Percentiles rank a stretch among this genome's conserved stretches.
These are phyloP conservation scores for Colletotrichum sp. DNA, from an alignment of 2,329 filamentous ascomycete genomes.

Conservation along the genomic window DNA sequence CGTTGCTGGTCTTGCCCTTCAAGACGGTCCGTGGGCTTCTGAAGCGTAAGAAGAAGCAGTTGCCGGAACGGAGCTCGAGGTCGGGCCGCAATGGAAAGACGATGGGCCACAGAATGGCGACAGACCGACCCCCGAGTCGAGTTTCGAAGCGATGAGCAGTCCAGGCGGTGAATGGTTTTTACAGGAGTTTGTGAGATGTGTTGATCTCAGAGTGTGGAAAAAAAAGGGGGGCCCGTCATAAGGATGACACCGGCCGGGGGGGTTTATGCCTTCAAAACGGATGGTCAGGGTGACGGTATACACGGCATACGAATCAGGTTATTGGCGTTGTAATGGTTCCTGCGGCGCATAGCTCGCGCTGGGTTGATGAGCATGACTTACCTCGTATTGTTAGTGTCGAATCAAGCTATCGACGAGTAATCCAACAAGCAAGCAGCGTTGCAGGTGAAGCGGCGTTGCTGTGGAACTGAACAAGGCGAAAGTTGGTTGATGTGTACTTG, in stretches of 20 bases:
- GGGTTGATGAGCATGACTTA: neutral
- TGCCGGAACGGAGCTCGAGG: conserved; percentile 27
- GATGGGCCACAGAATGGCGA: conserved; percentile 34
- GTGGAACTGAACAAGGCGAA: neutral
- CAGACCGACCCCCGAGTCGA: conserved; percentile 39
- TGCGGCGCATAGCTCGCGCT: neutral
- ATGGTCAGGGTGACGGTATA: neutral
- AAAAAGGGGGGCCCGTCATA: neutral
- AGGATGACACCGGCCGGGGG: neutral
- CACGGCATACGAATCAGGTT: neutral
- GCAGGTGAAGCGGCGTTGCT: neutral
- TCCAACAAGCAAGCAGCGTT: neutral
- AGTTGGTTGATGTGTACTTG: neutral
- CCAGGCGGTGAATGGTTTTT: neutral
- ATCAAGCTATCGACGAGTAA: neutral
- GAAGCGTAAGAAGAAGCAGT: conserved; percentile 34
- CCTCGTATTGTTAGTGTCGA: neutral
- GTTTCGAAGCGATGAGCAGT: conserved; percentile 24
- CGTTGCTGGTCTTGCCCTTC: conserved; percentile 48
- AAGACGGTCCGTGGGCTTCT: conserved; percentile 40
- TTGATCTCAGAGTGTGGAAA: neutral
- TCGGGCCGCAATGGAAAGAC: conserved; percentile 28
- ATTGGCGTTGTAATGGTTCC: neutral
- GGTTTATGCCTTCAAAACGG: neutral
- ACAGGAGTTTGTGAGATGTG: neutral